Evolutionary conservation across 1,139 yeast genomes (phyloP).

Genomic region (Zhuliangozyma parablackwelliae): DNA sequence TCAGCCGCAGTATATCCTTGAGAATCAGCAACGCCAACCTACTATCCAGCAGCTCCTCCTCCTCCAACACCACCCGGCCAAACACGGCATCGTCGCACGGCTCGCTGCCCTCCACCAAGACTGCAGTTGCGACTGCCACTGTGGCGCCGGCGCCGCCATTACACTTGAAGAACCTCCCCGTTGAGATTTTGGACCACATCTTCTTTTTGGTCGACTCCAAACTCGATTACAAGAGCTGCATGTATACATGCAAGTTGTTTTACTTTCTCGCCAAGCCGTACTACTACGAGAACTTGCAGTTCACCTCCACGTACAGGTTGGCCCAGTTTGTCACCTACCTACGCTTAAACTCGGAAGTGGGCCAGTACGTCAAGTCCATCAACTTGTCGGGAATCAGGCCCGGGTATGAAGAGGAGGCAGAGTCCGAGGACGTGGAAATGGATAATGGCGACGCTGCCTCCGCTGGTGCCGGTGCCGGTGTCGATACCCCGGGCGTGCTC

Average conservation of each 20-base stretch:
- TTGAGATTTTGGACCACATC: constrained; percentile 32
- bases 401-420: constrained; percentile 41
- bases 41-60: constrained; percentile 5
- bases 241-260: constrained; percentile 48
- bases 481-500: constrained; percentile 12
- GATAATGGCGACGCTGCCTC: constrained; percentile 3
- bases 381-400: constrained; percentile 54
- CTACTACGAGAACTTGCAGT: constrained; percentile 49
- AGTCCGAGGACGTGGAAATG: constrained; percentile 16
- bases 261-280: constrained; percentile 50
- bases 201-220: constrained; percentile 26
- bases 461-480: not conserved
- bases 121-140: constrained; percentile 2
- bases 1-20: constrained; percentile 23
- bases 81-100: constrained; percentile 1
- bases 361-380: constrained; percentile 48
- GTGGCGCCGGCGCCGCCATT: constrained; percentile 8
- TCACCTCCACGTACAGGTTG: constrained; percentile 67
- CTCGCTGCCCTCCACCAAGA: not conserved
- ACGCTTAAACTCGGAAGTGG: constrained; percentile 51
- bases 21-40: constrained; percentile 17
- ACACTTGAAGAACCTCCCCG: constrained; percentile 25
- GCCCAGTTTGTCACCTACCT: constrained; percentile 73
- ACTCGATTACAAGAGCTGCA: constrained; percentile 29
- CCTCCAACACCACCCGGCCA: not conserved